A percentile compares a stretch with the other conserved stretches of the same genome.
phyloP scores from a whole-genome alignment of 2,329 filamentous ascomycete genomes.

The Pyrenophora tritici-repentis region DNA sequence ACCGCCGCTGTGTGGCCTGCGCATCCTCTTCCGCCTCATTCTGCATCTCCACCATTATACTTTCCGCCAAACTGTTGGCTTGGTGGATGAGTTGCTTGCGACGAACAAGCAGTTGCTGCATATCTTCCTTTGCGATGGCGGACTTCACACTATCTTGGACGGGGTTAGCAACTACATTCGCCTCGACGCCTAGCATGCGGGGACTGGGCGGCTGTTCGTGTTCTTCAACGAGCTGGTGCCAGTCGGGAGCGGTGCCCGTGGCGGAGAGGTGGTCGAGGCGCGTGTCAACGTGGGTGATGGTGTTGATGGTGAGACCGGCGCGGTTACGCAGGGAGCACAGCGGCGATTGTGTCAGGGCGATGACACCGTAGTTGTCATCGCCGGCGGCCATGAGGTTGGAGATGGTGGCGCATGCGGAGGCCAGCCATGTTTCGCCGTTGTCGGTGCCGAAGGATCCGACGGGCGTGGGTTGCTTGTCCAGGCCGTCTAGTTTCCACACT shows the following conservation, averaged over 20 bases:
- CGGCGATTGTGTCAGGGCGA: slow-evolving; percentile 74
- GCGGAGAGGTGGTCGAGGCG: slow-evolving; percentile 45
- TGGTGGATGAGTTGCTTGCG: slow-evolving; percentile 20
- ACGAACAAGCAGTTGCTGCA: slow-evolving; percentile 26
- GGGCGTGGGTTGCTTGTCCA: slow-evolving; percentile 71
- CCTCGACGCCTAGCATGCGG: slow-evolving; percentile 21
- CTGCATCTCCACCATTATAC: slow-evolving; percentile 56
- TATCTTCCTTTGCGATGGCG: slow-evolving; percentile 27
- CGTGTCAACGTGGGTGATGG: slow-evolving; percentile 48
- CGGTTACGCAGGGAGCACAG: slow-evolving; percentile 54
- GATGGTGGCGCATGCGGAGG: slow-evolving; percentile 67
- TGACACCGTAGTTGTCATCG: slow-evolving; percentile 74
- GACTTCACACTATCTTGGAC: slow-evolving; percentile 17
- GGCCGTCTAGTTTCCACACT: slow-evolving; percentile 88
- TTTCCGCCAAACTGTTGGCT: slow-evolving; percentile 36
- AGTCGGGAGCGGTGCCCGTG: slow-evolving; percentile 40
- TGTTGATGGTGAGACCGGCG: slow-evolving; percentile 53
- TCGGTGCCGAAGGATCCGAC: slow-evolving; percentile 53
- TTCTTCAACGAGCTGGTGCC: slow-evolving; percentile 47
- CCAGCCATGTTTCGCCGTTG: slow-evolving; percentile 65
- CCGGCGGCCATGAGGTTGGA: slow-evolving; percentile 69
- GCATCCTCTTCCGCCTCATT: slow-evolving; percentile 56
- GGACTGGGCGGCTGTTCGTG: slow-evolving; percentile 32
- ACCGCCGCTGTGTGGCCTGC: slow-evolving; percentile 60
- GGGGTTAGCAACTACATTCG: slow-evolving; percentile 18